Evolutionary conservation across 2,329 filamentous ascomycete species (phyloP), one percentile per base, ranked within the genome.

Genomic region (Exophiala calicioides): DNA sequence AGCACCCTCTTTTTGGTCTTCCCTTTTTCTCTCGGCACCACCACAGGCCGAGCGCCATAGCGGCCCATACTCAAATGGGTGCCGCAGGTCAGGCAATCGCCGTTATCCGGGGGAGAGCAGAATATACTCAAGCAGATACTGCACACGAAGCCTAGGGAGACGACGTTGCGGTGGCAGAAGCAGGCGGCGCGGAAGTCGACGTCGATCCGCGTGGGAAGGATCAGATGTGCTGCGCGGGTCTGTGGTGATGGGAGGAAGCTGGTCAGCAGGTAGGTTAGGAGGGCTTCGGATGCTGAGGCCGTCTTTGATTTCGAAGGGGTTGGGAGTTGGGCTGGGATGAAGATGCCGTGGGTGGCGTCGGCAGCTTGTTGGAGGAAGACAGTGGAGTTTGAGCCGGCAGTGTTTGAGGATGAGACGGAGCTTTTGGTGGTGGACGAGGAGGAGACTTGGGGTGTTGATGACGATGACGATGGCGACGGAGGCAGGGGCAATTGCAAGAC

Each of bases 161-260:
- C 85, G 15, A 97, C 89, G 26, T 81, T 82, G 39, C 91, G 79
- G 69, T 98, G 93, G 65, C 93, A 98, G 71, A 98, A 98, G 65
- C 93, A 98, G 3, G 93, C 93, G n/a, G 94, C 91, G 32, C 93
- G 82, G 66, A 98, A 98, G 69, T 98, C 94, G 32, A 98, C 90
- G 33, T 86, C 84, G 45, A 90, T 86, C 27, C 88, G 84, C 5
- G 86, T 88, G 0, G 93, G 90, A 3, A 85, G 74, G 31, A 95
- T 78, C 31, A 98, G 72, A 47, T 84, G 79, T 10, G 47, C 27
- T 34, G 77, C 68, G 7, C 84, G 72, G 16, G 79, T 78, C 10
- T 73, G 75, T 49, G 80, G 78, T 60, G 93, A 85, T 0, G 90
- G 84, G n/a, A 88, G 70, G 63, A 95, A 93, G 19, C 84, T 90